Conservation (phyloP, 2,329 filamentous ascomycete genomes). For the Ophidiomyces ophidiicola region DNA sequence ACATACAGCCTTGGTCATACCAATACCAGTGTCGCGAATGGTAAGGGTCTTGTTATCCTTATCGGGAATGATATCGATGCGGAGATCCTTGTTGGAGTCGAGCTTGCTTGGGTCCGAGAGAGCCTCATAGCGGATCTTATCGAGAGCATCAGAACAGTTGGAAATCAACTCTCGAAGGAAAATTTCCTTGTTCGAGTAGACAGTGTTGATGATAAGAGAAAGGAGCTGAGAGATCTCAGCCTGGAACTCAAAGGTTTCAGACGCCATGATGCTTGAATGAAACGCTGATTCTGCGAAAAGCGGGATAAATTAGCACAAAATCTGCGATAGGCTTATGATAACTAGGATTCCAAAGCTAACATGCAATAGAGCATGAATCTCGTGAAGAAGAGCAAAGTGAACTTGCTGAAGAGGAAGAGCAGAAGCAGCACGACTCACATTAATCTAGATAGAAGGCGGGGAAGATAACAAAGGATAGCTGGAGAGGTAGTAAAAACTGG, state of each 20-base stretch:
- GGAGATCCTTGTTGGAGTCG: conserved; percentile 92
- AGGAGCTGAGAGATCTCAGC: conserved; percentile 99
- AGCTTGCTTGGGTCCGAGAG: conserved; percentile 96
- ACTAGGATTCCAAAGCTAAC: not conserved
- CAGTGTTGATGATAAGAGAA: conserved; percentile 99
- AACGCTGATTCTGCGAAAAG: conserved; percentile 15
- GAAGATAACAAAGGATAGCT: no score
- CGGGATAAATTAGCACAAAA: not conserved
- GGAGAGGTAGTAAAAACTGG: no score
- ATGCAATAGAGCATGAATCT: no score
- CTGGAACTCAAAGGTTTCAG: conserved; percentile 99
- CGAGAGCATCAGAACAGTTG: conserved; percentile 95
- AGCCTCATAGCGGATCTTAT: conserved; percentile 99
- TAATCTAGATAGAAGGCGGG: no score
- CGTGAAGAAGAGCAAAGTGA: no score
- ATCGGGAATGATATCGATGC: conserved; percentile 97
- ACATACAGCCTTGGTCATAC: conserved; percentile 99
- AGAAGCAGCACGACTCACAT: conserved; percentile 6
- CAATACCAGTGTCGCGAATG: conserved; percentile 95
- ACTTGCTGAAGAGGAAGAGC: no score
- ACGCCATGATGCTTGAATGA: conserved; percentile 51
- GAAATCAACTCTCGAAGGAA: conserved; percentile 98
- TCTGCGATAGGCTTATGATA: not conserved
- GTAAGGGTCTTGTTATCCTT: conserved; percentile 96
- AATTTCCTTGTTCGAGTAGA: conserved; percentile 99